Evolutionary conservation across 2,329 filamentous ascomycete species (phyloP), one percentile per base, ranked within the genome.

Genomic region (Byssothecium circinans): DNA sequence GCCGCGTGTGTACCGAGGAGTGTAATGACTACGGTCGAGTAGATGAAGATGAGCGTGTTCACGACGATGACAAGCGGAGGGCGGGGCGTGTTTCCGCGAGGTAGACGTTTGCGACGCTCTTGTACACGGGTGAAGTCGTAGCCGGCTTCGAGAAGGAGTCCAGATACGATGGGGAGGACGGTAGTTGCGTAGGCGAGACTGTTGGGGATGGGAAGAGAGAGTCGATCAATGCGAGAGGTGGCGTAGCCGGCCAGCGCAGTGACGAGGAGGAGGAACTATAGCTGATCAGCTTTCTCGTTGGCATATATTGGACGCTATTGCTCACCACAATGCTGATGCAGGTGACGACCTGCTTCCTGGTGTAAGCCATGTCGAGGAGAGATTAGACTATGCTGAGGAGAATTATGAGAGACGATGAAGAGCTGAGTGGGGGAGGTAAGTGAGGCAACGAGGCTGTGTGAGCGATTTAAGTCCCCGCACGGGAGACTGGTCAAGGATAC

Each of bases 21-120:
- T 0, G 75, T 78, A 5, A 75, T 72, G 19, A 78, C 60, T 23
- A 74, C 73, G 42, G 71, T 66, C 25, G 65, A 69, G 47, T 76
- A 74, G 43, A 71, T 62, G 52, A 72, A 69, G 54, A 70, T 68
- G 58, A 70, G 44, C 3, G 63, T 65, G 41, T 71, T 70, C n/a
- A 60, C 63, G 41, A 76, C 51, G 30, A 73, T 68, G 40, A 73
- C 64, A n/a, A 69, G 57, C 10, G 64, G 65, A 3, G 67, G 64
- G 25, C 65, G 67, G 25, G 58, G 51, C 15, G 58, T 71, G 10
- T 69, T 60, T 43, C 70, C 63, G 35, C 68, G 71, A 40, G 58
- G 22, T 47, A 61, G 38, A 45, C 56, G 52, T 29, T 60, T 42
- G 43, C 58, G 61, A 40, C 61, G 65, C 43, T 67, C 59, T 44